Percentiles rank a stretch among this genome's conserved stretches.
Evolutionary conservation across 176 grass and related monocot species (phyloP).

Genomic region (Lolium multiflorum): DNA sequence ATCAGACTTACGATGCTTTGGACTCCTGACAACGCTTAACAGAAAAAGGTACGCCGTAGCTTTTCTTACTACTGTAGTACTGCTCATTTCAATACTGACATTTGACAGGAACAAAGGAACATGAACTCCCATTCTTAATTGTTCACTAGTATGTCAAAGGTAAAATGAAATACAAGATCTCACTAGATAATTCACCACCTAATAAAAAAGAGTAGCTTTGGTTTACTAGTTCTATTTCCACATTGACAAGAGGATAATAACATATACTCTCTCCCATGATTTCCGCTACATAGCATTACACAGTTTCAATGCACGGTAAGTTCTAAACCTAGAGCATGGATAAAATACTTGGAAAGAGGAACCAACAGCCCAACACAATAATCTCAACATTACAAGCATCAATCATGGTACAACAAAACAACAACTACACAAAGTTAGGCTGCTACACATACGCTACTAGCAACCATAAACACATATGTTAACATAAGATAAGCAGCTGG

Average conservation of each 20-base stretch:
- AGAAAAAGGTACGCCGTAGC: no score
- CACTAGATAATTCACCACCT: neutral
- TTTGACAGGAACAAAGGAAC: neutral
- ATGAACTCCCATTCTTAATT: conserved; percentile 3
- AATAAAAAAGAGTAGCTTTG: neutral
- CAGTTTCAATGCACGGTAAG: neutral
- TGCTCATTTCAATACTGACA: neutral
- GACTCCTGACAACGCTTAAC: no score
- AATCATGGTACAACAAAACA: neutral
- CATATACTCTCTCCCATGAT: neutral
- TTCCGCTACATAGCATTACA: neutral
- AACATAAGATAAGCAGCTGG: neutral
- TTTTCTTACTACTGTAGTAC: no score
- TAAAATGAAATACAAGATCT: neutral
- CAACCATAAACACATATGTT: neutral
- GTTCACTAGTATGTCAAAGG: neutral
- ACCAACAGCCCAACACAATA: neutral
- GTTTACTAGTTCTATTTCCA: neutral
- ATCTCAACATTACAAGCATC: neutral
- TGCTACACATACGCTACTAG: neutral
- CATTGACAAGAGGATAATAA: neutral
- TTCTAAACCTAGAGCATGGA: neutral
- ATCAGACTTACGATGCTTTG: no score
- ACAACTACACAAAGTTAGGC: neutral
- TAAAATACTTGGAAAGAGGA: neutral